A percentile compares a stretch with the other conserved stretches of the same genome.
These are phyloP conservation scores for Aspergillus ellipticus DNA, from an alignment of 495 filamentous ascomycete species.

Conservation along the genomic window DNA sequence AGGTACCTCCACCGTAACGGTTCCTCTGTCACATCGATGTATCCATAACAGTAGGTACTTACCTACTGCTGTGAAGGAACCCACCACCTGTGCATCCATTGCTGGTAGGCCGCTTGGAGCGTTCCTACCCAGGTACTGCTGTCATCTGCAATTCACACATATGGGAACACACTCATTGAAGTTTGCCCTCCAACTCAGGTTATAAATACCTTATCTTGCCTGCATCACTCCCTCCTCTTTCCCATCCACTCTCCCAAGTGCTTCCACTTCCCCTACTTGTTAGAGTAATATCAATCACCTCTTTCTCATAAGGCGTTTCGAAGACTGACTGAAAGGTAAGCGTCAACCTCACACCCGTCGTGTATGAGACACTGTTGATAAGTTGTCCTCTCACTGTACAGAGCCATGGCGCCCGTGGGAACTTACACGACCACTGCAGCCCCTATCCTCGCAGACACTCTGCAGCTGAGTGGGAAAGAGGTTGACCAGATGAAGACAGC, in stretches of 20 bases:
- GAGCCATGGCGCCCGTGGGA: conserved; percentile 16
- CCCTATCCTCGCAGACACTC: conserved; percentile 2
- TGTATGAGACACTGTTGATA: not conserved
- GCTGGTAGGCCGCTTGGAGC: not conserved
- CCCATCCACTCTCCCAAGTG: not conserved
- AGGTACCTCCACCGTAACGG: not conserved
- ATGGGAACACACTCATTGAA: not conserved
- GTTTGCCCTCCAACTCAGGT: not conserved
- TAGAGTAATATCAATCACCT: no score
- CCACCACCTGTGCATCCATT: not conserved
- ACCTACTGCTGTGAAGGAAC: not conserved
- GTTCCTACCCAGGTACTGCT: not conserved
- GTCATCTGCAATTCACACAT: not conserved
- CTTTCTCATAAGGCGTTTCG: not conserved
- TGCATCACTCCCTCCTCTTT: not conserved
- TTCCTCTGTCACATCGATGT: not conserved
- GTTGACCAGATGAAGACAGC: conserved; percentile 4
- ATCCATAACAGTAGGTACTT: not conserved
- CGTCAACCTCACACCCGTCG: not conserved
- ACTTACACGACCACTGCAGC: conserved; percentile 11
- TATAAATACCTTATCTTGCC: not conserved
- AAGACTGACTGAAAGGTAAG: not conserved
- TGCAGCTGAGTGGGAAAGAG: conserved; percentile 5
- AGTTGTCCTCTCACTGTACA: not conserved
- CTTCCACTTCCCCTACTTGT: no score